Evolutionary conservation across 495 filamentous ascomycete species (phyloP).

Genomic region (Trichoderma virens): DNA sequence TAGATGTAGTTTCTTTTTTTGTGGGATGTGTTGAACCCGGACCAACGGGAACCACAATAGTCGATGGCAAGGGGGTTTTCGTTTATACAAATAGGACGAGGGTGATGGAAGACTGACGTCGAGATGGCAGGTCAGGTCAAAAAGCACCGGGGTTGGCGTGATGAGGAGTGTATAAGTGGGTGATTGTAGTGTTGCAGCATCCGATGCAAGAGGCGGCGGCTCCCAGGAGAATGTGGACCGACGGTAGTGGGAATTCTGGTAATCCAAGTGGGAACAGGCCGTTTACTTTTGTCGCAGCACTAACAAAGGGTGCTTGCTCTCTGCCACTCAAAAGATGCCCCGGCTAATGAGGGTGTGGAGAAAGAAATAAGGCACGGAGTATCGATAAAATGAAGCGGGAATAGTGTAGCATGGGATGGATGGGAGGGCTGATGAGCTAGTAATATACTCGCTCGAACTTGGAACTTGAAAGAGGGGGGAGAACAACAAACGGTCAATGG

Average conservation of each 20-base stretch:
- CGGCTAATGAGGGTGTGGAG: constrained; percentile 7
- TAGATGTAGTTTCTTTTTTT: no score
- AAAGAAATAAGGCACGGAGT: constrained; percentile 5
- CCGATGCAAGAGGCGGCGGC: not conserved
- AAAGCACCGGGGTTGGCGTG: not conserved
- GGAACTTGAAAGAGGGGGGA: no score
- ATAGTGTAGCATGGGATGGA: not conserved
- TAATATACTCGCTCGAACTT: not conserved
- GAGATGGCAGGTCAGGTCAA: not conserved
- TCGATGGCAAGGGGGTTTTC: not conserved
- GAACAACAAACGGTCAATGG: no score
- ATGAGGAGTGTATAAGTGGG: constrained; percentile 6
- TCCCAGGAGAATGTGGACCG: constrained; percentile 2
- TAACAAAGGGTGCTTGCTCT: not conserved
- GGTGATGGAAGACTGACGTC: constrained; percentile 6
- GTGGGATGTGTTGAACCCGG: no score
- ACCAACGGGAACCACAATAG: no score
- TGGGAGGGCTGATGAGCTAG: not conserved
- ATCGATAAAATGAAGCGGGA: constrained; percentile 6
- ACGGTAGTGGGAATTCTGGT: not conserved
- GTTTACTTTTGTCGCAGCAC: not conserved
- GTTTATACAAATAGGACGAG: not conserved
- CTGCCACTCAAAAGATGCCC: not conserved
- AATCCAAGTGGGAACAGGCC: not conserved
- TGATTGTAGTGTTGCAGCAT: not conserved